Percentiles rank a stretch among this genome's conserved stretches.
Conservation (phyloP, 2,329 filamentous ascomycete species). For the Talaromyces albobiverticillius region DNA sequence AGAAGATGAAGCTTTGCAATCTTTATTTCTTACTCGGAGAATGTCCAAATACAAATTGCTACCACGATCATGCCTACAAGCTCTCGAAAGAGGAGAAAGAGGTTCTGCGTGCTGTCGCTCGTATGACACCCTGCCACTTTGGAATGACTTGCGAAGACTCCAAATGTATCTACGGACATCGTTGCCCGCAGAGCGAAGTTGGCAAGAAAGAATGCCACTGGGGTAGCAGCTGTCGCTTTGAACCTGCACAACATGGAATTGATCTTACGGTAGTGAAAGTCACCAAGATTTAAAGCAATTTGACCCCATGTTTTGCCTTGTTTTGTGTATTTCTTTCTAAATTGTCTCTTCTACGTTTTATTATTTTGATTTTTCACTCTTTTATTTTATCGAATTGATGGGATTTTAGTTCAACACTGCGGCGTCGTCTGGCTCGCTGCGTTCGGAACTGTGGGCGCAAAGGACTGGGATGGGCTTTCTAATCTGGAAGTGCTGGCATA, state of each 20-base stretch:
- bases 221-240: conserved; percentile 58
- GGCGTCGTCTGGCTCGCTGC: conserved; percentile 11
- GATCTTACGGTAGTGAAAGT: conserved; percentile 57
- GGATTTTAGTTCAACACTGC: conserved; percentile 7
- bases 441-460: conserved; percentile 12
- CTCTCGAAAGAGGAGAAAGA: conserved; percentile 53
- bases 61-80: conserved; percentile 53
- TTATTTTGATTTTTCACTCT: background rate
- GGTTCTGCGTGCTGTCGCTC: conserved; percentile 57
- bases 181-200: conserved; percentile 54
- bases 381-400: background rate
- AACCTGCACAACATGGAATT: conserved; percentile 55
- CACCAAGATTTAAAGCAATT: conserved; percentile 29
- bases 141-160: conserved; percentile 57
- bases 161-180: conserved; percentile 63
- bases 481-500: conserved; percentile 12
- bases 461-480: conserved; percentile 12
- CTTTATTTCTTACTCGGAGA: conserved; percentile 58
- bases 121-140: conserved; percentile 61
- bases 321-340: background rate
- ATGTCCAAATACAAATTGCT: conserved; percentile 56
- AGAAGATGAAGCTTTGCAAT: conserved; percentile 63
- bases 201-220: conserved; percentile 57
- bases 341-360: conserved; percentile 6
- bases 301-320: background rate